Conservation (phyloP, 1,284 basidiomycete species). For the Ceratobasidium sp. region DNA sequence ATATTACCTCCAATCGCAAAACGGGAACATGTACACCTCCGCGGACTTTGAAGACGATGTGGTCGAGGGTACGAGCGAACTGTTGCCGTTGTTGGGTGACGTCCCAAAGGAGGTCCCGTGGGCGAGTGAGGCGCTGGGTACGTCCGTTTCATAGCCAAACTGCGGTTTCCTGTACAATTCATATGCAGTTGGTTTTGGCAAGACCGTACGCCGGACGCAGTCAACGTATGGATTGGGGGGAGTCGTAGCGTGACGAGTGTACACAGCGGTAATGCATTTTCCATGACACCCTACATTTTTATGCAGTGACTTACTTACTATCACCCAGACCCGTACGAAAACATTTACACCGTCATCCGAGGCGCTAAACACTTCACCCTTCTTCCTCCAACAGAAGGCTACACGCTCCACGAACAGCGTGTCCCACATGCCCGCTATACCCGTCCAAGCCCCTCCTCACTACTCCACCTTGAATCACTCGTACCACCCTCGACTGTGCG, state of each 20-base stretch:
- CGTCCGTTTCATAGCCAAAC: conserved; percentile 50
- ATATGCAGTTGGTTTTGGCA: conserved; percentile 23
- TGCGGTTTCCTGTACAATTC: conserved; percentile 26
- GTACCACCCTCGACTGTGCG: conserved; percentile 61
- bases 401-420: conserved; percentile 76
- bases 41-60: conserved; percentile 61
- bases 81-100: conserved; percentile 69
- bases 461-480: conserved; percentile 63
- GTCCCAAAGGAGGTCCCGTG: conserved; percentile 77
- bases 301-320: background rate
- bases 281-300: background rate
- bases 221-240: conserved; percentile 92
- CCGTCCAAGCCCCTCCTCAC: conserved; percentile 58
- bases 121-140: conserved; percentile 84
- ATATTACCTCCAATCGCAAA: conserved; percentile 88
- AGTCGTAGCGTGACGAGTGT: conserved; percentile 81
- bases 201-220: conserved; percentile 83
- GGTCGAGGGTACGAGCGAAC: conserved; percentile 51
- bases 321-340: conserved; percentile 87
- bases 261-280: conserved; percentile 73
- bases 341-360: conserved; percentile 87
- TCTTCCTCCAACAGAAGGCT: conserved; percentile 87
- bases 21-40: conserved; percentile 82
- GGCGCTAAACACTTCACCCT: conserved; percentile 88
- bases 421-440: conserved; percentile 79